Percentiles rank a stretch among this genome's conserved stretches.
Evolutionary conservation across 192 early-diverging fungal genomes (phyloP).

Genomic region (Coemansia sp.): DNA sequence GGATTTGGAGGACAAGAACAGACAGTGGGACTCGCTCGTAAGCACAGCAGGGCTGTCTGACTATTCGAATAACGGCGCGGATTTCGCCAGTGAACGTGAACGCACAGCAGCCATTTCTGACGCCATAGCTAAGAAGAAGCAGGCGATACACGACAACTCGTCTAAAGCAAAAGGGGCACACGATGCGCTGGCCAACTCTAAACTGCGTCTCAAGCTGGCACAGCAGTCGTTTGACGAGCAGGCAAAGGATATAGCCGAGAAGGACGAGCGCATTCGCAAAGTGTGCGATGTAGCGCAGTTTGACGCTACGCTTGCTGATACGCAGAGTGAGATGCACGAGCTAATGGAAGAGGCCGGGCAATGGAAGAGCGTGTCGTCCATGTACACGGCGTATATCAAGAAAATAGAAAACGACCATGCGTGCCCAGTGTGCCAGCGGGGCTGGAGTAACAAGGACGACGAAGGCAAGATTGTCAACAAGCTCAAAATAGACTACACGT

Average conservation of each 20-base stretch:
- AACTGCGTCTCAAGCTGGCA: conserved; percentile 40
- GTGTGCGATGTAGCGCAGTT: conserved; percentile 25
- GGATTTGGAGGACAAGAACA: conserved; percentile 48
- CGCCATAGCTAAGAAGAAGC: conserved; percentile 26
- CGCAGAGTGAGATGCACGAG: conserved; percentile 51
- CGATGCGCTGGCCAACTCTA: conserved; percentile 17
- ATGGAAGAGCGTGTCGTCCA: conserved; percentile 56
- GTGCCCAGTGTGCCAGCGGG: conserved; percentile 84
- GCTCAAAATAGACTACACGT: conserved; percentile 49
- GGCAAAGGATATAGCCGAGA: conserved; percentile 15
- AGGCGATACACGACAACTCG: conserved; percentile 13
- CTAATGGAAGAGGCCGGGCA: conserved; percentile 44
- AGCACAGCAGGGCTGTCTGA: conserved; percentile 10
- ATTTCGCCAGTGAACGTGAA: conserved; percentile 15
- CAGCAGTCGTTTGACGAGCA: conserved; percentile 36
- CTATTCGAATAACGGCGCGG: conserved; percentile 10
- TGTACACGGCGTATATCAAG: conserved; percentile 69
- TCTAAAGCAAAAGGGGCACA: conserved; percentile 11
- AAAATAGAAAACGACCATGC: conserved; percentile 62
- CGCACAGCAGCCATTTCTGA: conserved; percentile 24
- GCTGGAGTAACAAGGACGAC: conserved; percentile 61
- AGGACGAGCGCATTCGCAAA: conserved; percentile 17
- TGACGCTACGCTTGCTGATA: conserved; percentile 32
- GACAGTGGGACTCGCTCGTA: conserved; percentile 7
- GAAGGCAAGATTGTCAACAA: conserved; percentile 30